Base-by-base conservation (phyloP, 1,284 basidiomycete species). In the Ceratobasidium sp. region DNA sequence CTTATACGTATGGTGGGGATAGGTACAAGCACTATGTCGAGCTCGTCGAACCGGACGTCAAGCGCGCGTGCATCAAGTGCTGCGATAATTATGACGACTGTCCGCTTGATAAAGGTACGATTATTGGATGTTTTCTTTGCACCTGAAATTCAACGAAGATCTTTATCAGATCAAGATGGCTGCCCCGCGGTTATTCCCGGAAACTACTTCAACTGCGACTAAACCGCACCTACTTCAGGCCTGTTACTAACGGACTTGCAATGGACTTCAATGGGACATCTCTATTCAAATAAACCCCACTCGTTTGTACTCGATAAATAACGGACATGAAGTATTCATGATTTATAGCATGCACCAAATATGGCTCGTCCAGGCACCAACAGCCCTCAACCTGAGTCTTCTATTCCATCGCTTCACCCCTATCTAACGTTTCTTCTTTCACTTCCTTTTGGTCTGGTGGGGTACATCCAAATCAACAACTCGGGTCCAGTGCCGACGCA, bases 11-110 rank as follows among this genome's bases (percentile, higher is more conserved):
- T 15, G 26, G 13, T 20, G 23, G 26, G 38, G 12, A 61, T 57
- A 79, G 79, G 15, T 83, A 83, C 74, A 78, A 78, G 9, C 74
- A 79, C 28, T 83, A 83, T 70, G 83, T 83, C 54, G 81, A 83
- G 76, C 74, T 83, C 46, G 77, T 83, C 66, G 83, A 83, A 69
- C 83, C 83, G 23, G 54, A 44, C 13, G 80, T 42, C 46, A 80
- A 80, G 15, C 75, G 80, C 13, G 82, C 81, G 15, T 83, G 83
- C 79, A 81, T 83, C 54, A 79, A 82, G 23, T 83, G 83, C 79
- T 83, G 83, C 70, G 50, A 80, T 46, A 78, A 83, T 69, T 62
- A 77, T 15, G 54, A 15, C 6, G 80, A 81, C 54, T 81, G 81
- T 57, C 78, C 73, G 33, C 65, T 78, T 65, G 69, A 79, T 26